Base-by-base conservation (phyloP, 208 protist species). In the Plasmodiophora brassicae region DNA sequence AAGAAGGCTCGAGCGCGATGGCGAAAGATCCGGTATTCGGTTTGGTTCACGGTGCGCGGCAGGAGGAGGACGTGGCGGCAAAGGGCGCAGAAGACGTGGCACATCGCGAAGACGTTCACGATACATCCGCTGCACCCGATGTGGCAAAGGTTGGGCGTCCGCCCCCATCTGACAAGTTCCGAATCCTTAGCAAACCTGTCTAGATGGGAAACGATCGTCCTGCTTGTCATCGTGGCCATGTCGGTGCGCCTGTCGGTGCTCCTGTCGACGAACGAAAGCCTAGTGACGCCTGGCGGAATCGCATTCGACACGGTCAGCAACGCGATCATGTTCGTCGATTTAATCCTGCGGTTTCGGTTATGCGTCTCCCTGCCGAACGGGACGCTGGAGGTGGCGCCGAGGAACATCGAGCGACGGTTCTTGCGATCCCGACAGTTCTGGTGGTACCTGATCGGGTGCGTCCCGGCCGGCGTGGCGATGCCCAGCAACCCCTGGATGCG, bases 321-420 rank as follows among this genome's bases (percentile, higher is more conserved):
- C n/a, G 32, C 41, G 5, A 32, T 78, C 41, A n/a, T 78, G 65
- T 44, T 78, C n/a, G n/a, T 78, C n/a, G 65, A 78, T 78, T n/a
- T 78, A n/a, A 8, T 78, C 41, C 65, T 78, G n/a, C 65, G 65
- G 41, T 78, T 78, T 32, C 65, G 65, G 14, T 38, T 78, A 5
- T 78, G 65, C 5, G 41, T 38, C 10, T 38, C n/a, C 14, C 32
- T 44, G 41, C 65, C 32, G 10, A 78, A 32, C 41, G 65, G 65
- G 32, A 32, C 5, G 10, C 20, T 32, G 65, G 65, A 78, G n/a
- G 41, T 38, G 14, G n/a, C 10, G 10, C 65, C 65, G n/a, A 5
- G 65, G 14, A 5, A 78, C 10, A n/a, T 78, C 65, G 65, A 78
- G n/a, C 65, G 5, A n/a, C 32, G n/a, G 32, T 78, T 44, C n/a